Base-by-base conservation (phyloP, 73 alveolate species). In the Strombidium stylifer region DNA sequence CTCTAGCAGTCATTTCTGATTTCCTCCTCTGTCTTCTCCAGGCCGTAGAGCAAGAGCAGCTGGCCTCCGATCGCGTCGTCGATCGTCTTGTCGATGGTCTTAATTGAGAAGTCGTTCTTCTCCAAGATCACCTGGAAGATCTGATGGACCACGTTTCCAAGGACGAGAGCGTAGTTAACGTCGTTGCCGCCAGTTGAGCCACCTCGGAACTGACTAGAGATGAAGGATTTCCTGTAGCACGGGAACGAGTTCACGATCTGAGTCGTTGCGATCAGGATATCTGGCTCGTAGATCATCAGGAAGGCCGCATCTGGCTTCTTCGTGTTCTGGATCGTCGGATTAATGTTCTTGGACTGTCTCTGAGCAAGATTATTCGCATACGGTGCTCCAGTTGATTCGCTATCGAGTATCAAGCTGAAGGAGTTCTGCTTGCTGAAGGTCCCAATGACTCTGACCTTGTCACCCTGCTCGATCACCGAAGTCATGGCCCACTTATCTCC, bases 131-230 rank as follows among this genome's bases (percentile, higher is more conserved):
- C 2, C 35, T 64, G 34, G 41, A 64, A 64, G 15, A 64, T 65
- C n/a, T 59, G 46, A 45, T 76, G 88, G 10, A 76, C 48, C 30
- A 71, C 39, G 42, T 76, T 76, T 7, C 88, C 88, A 7, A 76
- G 45, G 10, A 76, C 88, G 8, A 76, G 51, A 16, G 78, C 64
- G 30, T 64, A 64, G 42, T 64, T 64, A 6, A 59, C 25, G 31
- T 59, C n/a, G n/a, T n/a, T n/a, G n/a, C n/a, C 73, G 2, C 54
- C 30, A 28, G 23, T 46, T 34, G 14, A 44, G 26, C 66, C 53
- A n/a, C n/a, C n/a, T 19, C 32, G 19, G 27, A 46, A 64, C 59
- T 64, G 21, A 30, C 30, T 34, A 24, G 62, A 28, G 12, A 64
- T 62, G 11, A 18, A 11, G 39, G 78, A 49, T n/a, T 47, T 73